These are phyloP conservation scores for Mycena filopes DNA, from an alignment of 768 basidiomycete genomes.

Conservation along the genomic window DNA sequence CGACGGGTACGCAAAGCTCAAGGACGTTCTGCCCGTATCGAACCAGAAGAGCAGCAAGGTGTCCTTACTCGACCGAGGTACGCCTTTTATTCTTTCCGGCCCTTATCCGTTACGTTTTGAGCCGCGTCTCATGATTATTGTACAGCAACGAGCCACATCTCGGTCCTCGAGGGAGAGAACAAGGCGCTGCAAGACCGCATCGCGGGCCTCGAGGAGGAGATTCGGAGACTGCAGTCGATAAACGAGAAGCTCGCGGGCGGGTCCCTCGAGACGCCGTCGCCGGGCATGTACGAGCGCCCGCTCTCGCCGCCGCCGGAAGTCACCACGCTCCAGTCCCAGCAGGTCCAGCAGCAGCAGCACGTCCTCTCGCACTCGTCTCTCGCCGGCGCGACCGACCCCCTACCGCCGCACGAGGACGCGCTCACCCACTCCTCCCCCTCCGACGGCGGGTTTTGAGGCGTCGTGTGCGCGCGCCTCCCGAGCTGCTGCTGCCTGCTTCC, in stretches of 20 bases:
- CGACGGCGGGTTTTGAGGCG: constrained; percentile 56
- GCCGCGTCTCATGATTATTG: neutral
- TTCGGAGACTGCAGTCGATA: constrained; percentile 73
- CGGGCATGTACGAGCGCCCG: constrained; percentile 61
- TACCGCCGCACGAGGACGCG: constrained; percentile 53
- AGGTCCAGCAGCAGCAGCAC: too few relatives aligned
- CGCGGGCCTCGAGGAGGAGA: constrained; percentile 72
- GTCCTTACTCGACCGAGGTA: constrained; percentile 88
- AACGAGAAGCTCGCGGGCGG: constrained; percentile 88
- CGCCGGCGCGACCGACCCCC: constrained; percentile 27
- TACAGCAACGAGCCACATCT: constrained; percentile 83
- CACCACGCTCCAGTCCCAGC: constrained; percentile 56
- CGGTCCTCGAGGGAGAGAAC: constrained; percentile 76
- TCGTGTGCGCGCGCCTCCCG: too few relatives aligned
- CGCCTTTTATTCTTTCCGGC: constrained; percentile 33
- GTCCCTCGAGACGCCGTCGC: constrained; percentile 65
- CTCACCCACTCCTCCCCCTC: constrained; percentile 50
- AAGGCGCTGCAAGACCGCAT: constrained; percentile 78
- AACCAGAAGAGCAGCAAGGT: constrained; percentile 95
- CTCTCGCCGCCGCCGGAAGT: constrained; percentile 75
- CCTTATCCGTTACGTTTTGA: neutral
- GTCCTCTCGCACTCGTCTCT: constrained; percentile 43
- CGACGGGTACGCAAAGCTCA: constrained; percentile 89
- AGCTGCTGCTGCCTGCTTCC: too few relatives aligned
- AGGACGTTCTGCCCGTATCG: constrained; percentile 86